Conservation (phyloP, 2,329 filamentous ascomycete genomes). For the Talaromyces sp. region DNA sequence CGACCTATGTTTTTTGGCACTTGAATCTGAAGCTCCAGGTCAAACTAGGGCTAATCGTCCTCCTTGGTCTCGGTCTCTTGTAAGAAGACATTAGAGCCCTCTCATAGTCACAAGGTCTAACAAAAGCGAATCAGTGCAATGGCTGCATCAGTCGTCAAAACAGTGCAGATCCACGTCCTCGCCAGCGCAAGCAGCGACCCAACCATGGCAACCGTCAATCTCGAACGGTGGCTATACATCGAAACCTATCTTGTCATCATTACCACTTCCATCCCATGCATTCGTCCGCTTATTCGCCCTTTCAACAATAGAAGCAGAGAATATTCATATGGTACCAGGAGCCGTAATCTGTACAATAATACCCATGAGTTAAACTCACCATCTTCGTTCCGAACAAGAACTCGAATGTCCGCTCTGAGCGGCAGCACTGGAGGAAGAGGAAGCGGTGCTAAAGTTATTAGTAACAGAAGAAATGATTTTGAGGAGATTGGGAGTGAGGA, state of each 20-base stretch:
- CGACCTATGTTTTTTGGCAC: slow-evolving; percentile 26
- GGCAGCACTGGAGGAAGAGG: neutral
- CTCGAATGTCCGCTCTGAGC: neutral
- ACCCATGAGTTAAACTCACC: neutral
- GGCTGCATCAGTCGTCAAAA: slow-evolving; percentile 21
- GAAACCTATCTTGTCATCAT: slow-evolving; percentile 26
- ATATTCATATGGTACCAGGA: neutral
- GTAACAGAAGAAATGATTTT: neutral
- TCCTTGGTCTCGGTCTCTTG: slow-evolving; percentile 27
- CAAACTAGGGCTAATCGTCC: slow-evolving; percentile 22
- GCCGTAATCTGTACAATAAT: neutral
- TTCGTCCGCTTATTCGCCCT: slow-evolving; percentile 17
- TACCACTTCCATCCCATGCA: slow-evolving; percentile 24
- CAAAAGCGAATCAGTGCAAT: slow-evolving; percentile 17
- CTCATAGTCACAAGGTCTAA: neutral
- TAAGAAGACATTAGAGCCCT: slow-evolving; percentile 15
- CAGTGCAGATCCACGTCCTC: slow-evolving; percentile 15
- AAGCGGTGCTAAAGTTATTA: neutral
- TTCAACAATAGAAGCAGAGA: neutral
- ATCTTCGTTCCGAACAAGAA: neutral
- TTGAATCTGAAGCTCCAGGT: slow-evolving; percentile 24
- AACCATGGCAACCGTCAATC: slow-evolving; percentile 16
- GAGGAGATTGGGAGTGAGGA: neutral
- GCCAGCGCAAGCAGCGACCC: slow-evolving; percentile 14
- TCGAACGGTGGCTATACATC: slow-evolving; percentile 23